A percentile compares a stretch with the other conserved stretches of the same genome.
Conservation (phyloP, 352 stramenopile species). For the Paralagenidium karlingii region DNA sequence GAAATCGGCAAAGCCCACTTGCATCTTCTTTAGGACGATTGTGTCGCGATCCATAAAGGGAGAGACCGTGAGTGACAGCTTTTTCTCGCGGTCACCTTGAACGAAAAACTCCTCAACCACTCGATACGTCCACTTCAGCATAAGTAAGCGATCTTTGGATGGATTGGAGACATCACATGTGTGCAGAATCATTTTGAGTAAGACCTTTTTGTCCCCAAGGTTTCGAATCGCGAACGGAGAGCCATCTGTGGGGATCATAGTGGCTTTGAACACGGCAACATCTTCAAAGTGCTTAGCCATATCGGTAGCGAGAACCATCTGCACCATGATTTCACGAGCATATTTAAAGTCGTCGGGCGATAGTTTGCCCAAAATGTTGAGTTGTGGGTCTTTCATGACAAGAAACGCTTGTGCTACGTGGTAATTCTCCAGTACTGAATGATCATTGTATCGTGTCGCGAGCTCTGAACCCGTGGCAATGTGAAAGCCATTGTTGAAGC, state of each 20-base stretch:
- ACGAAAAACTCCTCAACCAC: slow-evolving; percentile 93
- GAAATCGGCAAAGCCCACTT: slow-evolving; percentile 93
- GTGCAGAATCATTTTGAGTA: slow-evolving; percentile 86
- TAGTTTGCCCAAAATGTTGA: slow-evolving; percentile 73
- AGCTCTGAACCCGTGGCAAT: slow-evolving; percentile 80
- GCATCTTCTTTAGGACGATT: slow-evolving; percentile 86
- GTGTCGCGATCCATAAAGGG: slow-evolving; percentile 91
- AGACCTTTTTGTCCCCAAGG: slow-evolving; percentile 74
- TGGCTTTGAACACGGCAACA: slow-evolving; percentile 78
- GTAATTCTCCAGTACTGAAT: slow-evolving; percentile 81
- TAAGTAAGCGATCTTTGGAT: slow-evolving; percentile 75
- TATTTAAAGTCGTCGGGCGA: slow-evolving; percentile 76
- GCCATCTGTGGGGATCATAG: slow-evolving; percentile 49
- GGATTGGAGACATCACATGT: slow-evolving; percentile 93
- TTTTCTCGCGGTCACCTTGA: slow-evolving; percentile 93
- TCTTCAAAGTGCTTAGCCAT: slow-evolving; percentile 87
- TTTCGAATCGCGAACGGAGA: slow-evolving; percentile 62
- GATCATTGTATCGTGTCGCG: slow-evolving; percentile 82
- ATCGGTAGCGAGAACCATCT: slow-evolving; percentile 85
- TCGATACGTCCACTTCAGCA: slow-evolving; percentile 88
- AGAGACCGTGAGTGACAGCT: slow-evolving; percentile 75
- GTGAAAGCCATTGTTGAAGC: slow-evolving; percentile 86
- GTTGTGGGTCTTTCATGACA: slow-evolving; percentile 82
- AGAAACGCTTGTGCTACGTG: slow-evolving; percentile 83
- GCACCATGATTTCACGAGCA: slow-evolving; percentile 78